Evolutionary conservation across 768 basidiomycete genomes (phyloP), one percentile per base, ranked within the genome.

Genomic region (Chiua virens): DNA sequence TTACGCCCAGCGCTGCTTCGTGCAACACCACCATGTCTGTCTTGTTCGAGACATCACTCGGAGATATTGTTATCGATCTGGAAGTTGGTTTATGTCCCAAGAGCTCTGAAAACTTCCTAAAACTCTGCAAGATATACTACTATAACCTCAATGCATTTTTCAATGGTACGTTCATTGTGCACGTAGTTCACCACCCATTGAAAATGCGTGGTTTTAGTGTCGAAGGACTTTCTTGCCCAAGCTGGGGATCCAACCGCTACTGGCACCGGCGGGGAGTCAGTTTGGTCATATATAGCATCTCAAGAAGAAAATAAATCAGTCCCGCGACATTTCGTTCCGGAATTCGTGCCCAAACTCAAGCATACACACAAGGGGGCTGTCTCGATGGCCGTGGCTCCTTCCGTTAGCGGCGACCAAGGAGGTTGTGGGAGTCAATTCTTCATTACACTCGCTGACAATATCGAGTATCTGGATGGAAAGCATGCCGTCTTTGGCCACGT

Each of bases 121-220:
- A 99, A 70, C 77, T 99, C 50, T 98, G 94, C 75, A 98, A 98
- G 75, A 78, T 91, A 52, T 97, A 97, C 68, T 96, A 96, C 69
- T 98, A 96, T 77, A 96, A 95, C 67, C 73, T 97, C 54, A 92
- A 94, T 67, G 92, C 92, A 0, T 99, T 99, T 75, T 98, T 98
- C 80, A 98, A 99, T 72, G 93, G 94, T 94, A 54, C 50, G 87
- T 73, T 22, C 17, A 7, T 43, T 41, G 30, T 30, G 23, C n/a
- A 21, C 11, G 22, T 38, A 15, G 42, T 45, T 40, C 34, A n/a
- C 23, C 25, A 32, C 32, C 15, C 13, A 22, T 55, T 46, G 36
- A 54, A 54, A 43, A 25, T 18, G 6, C 13, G 36, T 37, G 18
- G 23, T 40, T 22, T 54, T 54, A 97, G 94, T 99, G 9, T 94